Evolutionary conservation across 225 moss, liverwort and hornwort species (phyloP).

Genomic region (Anthoceros angustus): DNA sequence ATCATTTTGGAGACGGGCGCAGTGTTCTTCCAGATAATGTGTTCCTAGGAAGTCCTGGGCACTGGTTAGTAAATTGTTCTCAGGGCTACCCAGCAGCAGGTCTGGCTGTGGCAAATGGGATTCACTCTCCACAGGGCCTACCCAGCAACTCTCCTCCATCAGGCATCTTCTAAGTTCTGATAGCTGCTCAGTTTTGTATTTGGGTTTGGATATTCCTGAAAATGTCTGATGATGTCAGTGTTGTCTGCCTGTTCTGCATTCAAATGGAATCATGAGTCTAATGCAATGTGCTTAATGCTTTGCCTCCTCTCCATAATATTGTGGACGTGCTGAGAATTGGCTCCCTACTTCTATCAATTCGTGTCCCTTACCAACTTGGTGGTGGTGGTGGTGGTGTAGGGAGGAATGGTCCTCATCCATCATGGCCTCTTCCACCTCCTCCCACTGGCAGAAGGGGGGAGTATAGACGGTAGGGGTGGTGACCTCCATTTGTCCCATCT

Average conservation of each 20-base stretch:
- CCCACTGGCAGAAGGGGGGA: background rate
- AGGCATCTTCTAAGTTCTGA: background rate
- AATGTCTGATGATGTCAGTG: background rate
- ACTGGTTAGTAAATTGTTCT: background rate
- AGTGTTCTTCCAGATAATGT: background rate
- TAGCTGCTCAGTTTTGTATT: background rate
- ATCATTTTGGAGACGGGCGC: background rate
- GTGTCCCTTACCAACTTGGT: background rate
- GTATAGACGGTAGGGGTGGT: background rate
- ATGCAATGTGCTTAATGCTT: too few species aligned
- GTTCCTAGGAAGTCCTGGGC: background rate
- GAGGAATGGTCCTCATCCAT: background rate
- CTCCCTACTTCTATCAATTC: background rate
- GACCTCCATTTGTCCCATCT: background rate
- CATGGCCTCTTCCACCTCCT: slow-evolving; percentile 1
- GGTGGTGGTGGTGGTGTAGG: background rate
- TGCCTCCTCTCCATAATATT: too few species aligned
- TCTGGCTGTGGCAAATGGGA: background rate
- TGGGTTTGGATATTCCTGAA: background rate
- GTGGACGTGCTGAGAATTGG: too few species aligned
- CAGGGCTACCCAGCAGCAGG: background rate
- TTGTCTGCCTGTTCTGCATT: too few species aligned
- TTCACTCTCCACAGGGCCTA: background rate
- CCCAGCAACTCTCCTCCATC: slow-evolving; percentile 3
- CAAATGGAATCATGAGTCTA: too few species aligned